phyloP scores from a whole-genome alignment of 2,329 filamentous ascomycete genomes.

The Trichophyton mentagrophytes region DNA sequence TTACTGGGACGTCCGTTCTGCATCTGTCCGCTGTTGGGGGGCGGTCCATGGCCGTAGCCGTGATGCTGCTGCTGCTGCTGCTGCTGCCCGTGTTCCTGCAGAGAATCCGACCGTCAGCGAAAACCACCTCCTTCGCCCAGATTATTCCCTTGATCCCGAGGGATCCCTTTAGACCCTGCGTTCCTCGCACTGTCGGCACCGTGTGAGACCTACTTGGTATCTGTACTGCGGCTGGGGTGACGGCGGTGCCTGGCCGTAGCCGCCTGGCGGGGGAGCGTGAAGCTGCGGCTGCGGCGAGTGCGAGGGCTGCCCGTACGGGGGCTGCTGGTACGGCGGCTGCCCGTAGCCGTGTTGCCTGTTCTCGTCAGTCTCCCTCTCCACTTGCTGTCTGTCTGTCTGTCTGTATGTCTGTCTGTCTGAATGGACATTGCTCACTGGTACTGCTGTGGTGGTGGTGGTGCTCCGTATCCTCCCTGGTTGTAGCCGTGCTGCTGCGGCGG shows the following conservation, averaged over 20 bases:
- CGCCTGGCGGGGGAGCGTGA: slow-evolving; percentile 15
- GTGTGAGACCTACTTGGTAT: slow-evolving; percentile 1
- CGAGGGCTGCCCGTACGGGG: slow-evolving; percentile 29
- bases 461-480: slow-evolving; percentile 26
- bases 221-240: slow-evolving; percentile 14
- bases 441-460: slow-evolving; percentile 25
- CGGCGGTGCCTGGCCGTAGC: slow-evolving; percentile 16
- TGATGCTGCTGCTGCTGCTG: neutral
- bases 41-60: slow-evolving; percentile 6
- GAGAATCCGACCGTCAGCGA: neutral
- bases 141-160: too few relatives aligned
- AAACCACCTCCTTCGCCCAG: neutral
- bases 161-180: too few relatives aligned
- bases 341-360: slow-evolving; percentile 9
- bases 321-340: slow-evolving; percentile 21
- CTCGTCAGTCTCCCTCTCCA: neutral
- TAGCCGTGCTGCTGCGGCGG: slow-evolving; percentile 35
- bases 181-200: too few relatives aligned
- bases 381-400: neutral
- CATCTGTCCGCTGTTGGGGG: slow-evolving; percentile 25
- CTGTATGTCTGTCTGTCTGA: neutral
- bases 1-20: slow-evolving; percentile 32
- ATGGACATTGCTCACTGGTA: slow-evolving; percentile 25
- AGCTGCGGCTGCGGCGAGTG: slow-evolving; percentile 31
- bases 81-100: neutral